Evolutionary conservation across 495 filamentous ascomycete species (phyloP).

Genomic region (Podospora pseudoanserina): DNA sequence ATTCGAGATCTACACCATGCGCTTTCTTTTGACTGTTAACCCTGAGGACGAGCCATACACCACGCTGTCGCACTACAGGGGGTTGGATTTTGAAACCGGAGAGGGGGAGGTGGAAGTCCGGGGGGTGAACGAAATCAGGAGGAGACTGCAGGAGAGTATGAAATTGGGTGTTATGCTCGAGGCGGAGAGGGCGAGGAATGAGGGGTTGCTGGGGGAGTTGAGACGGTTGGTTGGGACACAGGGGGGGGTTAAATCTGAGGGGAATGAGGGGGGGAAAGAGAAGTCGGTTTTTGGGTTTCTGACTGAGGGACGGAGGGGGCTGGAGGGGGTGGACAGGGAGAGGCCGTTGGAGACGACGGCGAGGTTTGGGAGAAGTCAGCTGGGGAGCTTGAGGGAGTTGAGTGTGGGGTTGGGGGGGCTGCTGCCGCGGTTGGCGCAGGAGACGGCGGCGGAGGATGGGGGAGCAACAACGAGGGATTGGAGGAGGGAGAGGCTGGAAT

Average conservation of each 20-base stretch:
- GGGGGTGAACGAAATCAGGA: constrained; percentile 64
- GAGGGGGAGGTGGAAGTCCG: constrained; percentile 42
- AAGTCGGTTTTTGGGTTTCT: constrained; percentile 50
- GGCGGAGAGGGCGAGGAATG: constrained; percentile 74
- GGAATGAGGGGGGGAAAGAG: constrained; percentile 25
- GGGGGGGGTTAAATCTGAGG: not conserved
- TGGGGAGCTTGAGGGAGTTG: constrained; percentile 68
- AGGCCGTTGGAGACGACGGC: constrained; percentile 68
- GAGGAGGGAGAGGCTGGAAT: constrained; percentile 62
- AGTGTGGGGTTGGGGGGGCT: constrained; percentile 60
- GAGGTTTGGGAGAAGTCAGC: constrained; percentile 74
- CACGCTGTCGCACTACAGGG: constrained; percentile 78
- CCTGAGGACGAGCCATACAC: constrained; percentile 74
- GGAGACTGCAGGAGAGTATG: constrained; percentile 74
- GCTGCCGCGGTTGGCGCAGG: constrained; percentile 45
- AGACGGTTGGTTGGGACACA: constrained; percentile 46
- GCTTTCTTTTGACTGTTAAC: constrained; percentile 76
- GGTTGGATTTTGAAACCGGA: constrained; percentile 34
- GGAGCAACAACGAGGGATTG: constrained; percentile 42
- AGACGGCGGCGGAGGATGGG: constrained; percentile 15
- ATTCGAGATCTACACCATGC: constrained; percentile 86
- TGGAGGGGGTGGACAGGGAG: constrained; percentile 36
- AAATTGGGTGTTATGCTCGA: constrained; percentile 72
- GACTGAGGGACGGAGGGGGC: constrained; percentile 39
- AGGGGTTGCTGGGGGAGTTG: constrained; percentile 63